Percentiles rank a stretch among this genome's conserved stretches.
Conservation (phyloP, 176 grass and related monocot species). For the Avena eriantha region DNA sequence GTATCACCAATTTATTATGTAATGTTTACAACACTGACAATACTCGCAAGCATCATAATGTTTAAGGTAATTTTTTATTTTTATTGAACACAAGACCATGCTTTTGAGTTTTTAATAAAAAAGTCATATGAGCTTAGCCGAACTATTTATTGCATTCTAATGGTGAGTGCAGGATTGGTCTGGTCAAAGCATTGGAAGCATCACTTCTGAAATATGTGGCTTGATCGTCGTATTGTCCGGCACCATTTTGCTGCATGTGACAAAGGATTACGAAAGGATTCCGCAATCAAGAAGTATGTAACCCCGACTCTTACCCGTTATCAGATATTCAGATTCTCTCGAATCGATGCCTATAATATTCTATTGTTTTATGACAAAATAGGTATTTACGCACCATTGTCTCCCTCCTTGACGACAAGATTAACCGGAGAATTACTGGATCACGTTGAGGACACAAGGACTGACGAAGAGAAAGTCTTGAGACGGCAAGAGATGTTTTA, state of each 20-base stretch:
- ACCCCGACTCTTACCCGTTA: neutral
- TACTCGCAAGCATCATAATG: constrained; percentile 96
- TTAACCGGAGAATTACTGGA: constrained; percentile 80
- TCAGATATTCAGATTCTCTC: neutral
- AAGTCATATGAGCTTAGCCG: neutral
- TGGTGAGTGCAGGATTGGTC: constrained; percentile 80
- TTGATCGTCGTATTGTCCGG: constrained; percentile 90
- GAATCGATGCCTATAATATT: neutral
- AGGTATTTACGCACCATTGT: constrained; percentile 79
- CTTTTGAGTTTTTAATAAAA: neutral
- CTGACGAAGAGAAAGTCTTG: constrained; percentile 59
- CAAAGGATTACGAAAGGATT: constrained; percentile 93
- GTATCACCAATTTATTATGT: constrained; percentile 99
- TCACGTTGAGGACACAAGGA: constrained; percentile 61
- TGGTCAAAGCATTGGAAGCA: constrained; percentile 82
- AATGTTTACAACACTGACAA: constrained; percentile 97
- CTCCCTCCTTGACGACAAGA: constrained; percentile 72
- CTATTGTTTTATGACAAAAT: constrained; percentile 27
- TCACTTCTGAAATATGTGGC: constrained; percentile 93
- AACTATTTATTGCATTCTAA: neutral
- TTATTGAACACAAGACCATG: neutral
- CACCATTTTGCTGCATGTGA: constrained; percentile 87
- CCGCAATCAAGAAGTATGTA: constrained; percentile 65
- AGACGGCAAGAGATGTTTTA: constrained; percentile 78
- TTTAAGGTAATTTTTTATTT: constrained; percentile 77